phyloP scores from a whole-genome alignment of 1,139 yeast genomes.

The Torulaspora pretoriensis region DNA sequence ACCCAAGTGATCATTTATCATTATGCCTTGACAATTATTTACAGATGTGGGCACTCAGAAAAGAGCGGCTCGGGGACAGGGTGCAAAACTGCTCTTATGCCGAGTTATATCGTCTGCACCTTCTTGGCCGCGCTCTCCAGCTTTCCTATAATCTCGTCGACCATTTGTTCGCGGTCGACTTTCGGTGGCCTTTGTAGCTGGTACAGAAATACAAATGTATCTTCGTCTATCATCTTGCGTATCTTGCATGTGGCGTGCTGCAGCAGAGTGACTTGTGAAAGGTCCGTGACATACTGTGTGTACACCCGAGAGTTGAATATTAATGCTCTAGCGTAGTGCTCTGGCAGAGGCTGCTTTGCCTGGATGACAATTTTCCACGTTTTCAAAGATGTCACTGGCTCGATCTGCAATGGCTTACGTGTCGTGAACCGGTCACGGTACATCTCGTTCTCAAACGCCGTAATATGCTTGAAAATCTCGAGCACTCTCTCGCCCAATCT shows the following conservation, averaged over 20 bases:
- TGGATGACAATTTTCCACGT: conserved; percentile 21
- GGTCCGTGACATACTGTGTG: conserved; percentile 18
- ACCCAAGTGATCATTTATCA: too few relatives aligned
- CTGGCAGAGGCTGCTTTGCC: conserved; percentile 10
- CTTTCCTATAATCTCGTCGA: conserved; percentile 12
- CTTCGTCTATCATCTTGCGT: conserved; percentile 21
- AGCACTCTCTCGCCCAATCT: conserved; percentile 5
- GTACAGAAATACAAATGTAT: conserved; percentile 23
- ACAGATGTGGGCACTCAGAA: too few relatives aligned
- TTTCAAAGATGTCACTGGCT: conserved; percentile 9
- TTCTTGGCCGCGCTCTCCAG: conserved; percentile 7
- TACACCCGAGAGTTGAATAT: conserved; percentile 16
- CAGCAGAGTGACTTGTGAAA: conserved; percentile 15
- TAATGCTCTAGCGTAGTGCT: conserved; percentile 12
- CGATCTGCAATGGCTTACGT: conserved; percentile 4
- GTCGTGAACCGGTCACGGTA: conserved; percentile 13
- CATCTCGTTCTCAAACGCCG: conserved; percentile 12
- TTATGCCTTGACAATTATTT: neutral
- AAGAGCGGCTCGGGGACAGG: too few relatives aligned
- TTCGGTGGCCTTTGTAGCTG: conserved; percentile 13
- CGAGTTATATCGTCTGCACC: neutral
- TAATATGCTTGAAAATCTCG: conserved; percentile 9
- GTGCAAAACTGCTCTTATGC: neutral
- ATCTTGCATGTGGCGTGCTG: conserved; percentile 18
- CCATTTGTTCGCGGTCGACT: conserved; percentile 8